Evolutionary conservation across 2,329 filamentous ascomycete species (phyloP).

Genomic region (Elsinoe fawcettii): DNA sequence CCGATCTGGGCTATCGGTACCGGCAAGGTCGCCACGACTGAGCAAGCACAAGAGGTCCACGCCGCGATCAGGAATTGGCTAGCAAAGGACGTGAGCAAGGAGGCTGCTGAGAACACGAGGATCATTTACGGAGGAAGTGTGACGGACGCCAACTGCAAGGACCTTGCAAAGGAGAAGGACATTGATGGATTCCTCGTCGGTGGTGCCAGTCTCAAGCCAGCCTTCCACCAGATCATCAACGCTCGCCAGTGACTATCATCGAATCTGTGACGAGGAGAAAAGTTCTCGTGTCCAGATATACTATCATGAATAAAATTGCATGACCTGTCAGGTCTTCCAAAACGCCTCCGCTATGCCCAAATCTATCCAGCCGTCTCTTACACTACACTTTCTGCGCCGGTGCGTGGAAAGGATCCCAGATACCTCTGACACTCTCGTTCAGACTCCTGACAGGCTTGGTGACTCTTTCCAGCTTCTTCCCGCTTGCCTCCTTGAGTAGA

Average conservation of each 20-base stretch:
- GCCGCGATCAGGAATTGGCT: slow-evolving; percentile 88
- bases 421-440: slow-evolving; percentile 58
- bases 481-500: slow-evolving; percentile 64
- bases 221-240: slow-evolving; percentile 70
- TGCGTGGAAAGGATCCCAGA: slow-evolving; percentile 58
- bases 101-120: slow-evolving; percentile 77
- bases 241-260: slow-evolving; percentile 25
- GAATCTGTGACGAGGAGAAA: slow-evolving; percentile 1
- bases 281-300: background rate
- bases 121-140: slow-evolving; percentile 97
- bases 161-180: slow-evolving; percentile 83
- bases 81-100: slow-evolving; percentile 61
- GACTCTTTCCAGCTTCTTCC: slow-evolving; percentile 59
- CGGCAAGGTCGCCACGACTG: slow-evolving; percentile 80
- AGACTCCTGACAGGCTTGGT: slow-evolving; percentile 53
- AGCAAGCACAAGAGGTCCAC: slow-evolving; percentile 92
- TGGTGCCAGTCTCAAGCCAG: slow-evolving; percentile 93
- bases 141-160: slow-evolving; percentile 95
- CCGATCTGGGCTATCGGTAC: slow-evolving; percentile 94
- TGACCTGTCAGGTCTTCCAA: background rate
- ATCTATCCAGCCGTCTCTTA: background rate
- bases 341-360: background rate
- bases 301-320: background rate
- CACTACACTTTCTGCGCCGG: slow-evolving; percentile 43
- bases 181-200: slow-evolving; percentile 98